A percentile compares a stretch with the other conserved stretches of the same genome.
Evolutionary conservation across 2,329 filamentous ascomycete species (phyloP).

Genomic region (Penicillium aurantiogriseum): DNA sequence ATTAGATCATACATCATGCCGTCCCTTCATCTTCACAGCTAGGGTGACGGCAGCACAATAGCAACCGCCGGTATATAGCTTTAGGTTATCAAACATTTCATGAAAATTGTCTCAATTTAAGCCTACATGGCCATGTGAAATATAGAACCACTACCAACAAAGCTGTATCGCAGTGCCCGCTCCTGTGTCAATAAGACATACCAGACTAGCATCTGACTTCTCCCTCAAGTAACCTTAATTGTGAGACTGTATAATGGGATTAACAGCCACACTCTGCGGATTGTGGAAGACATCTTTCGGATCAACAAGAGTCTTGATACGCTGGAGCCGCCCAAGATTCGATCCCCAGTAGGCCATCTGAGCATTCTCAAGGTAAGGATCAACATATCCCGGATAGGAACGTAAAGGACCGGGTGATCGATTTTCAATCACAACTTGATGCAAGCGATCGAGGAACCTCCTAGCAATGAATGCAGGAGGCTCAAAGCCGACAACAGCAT

Average conservation of each 20-base stretch:
- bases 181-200: not conserved
- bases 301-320: constrained; percentile 55
- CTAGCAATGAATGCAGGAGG: constrained; percentile 43
- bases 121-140: not conserved
- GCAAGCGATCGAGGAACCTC: constrained; percentile 54
- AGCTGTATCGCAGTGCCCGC: not conserved
- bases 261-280: constrained; percentile 49
- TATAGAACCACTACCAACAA: not conserved
- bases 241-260: not conserved
- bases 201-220: not conserved
- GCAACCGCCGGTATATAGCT: too few species aligned
- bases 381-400: constrained; percentile 65
- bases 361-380: constrained; percentile 48
- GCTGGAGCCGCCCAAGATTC: constrained; percentile 50
- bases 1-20: too few species aligned
- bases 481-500: constrained; percentile 53
- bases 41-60: too few species aligned
- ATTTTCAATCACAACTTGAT: constrained; percentile 34
- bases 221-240: not conserved
- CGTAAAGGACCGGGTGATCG: constrained; percentile 43
- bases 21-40: too few species aligned
- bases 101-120: not conserved
- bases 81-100: not conserved
- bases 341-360: constrained; percentile 57
- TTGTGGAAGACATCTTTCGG: constrained; percentile 58